Evolutionary conservation across 345 rosid species (phyloP).

Genomic region (Citrus unshiu): DNA sequence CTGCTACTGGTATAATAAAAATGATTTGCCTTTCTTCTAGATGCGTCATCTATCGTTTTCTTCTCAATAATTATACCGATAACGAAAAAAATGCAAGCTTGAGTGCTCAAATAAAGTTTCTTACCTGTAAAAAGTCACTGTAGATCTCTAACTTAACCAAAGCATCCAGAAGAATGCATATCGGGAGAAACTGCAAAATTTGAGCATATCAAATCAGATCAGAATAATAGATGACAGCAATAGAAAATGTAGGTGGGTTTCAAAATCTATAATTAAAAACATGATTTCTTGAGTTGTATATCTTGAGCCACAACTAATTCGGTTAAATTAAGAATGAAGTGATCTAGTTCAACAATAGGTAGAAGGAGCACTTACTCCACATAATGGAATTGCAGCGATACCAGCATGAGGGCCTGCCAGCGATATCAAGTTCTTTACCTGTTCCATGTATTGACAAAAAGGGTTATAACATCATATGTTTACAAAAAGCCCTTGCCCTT

Average conservation of each 20-base stretch:
- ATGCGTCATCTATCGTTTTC: not conserved
- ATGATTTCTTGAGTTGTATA: not conserved
- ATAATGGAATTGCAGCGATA: conserved; percentile 77
- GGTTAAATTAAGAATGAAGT: not conserved
- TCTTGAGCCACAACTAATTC: not conserved
- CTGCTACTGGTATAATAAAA: not conserved
- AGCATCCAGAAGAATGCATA: conserved; percentile 64
- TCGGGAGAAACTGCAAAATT: conserved; percentile 40
- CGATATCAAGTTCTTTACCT: conserved; percentile 83
- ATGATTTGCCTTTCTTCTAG: not conserved
- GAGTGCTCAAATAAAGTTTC: not conserved
- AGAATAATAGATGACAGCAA: not conserved
- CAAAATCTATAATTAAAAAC: not conserved
- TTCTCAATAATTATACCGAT: not conserved
- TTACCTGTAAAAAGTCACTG: conserved; percentile 70
- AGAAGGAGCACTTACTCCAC: conserved; percentile 52
- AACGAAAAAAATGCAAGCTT: not conserved
- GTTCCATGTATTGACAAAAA: conserved; percentile 17
- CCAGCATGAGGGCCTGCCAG: conserved; percentile 88
- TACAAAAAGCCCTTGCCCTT: not conserved
- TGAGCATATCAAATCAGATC: conserved; percentile 1
- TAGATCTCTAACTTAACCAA: conserved; percentile 61
- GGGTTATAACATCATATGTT: not conserved
- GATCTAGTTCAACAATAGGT: not conserved
- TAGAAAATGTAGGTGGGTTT: no score